Evolutionary conservation across 495 filamentous ascomycete species (phyloP), one percentile per base, ranked within the genome.

Genomic region (Lasiosphaeria miniovina): DNA sequence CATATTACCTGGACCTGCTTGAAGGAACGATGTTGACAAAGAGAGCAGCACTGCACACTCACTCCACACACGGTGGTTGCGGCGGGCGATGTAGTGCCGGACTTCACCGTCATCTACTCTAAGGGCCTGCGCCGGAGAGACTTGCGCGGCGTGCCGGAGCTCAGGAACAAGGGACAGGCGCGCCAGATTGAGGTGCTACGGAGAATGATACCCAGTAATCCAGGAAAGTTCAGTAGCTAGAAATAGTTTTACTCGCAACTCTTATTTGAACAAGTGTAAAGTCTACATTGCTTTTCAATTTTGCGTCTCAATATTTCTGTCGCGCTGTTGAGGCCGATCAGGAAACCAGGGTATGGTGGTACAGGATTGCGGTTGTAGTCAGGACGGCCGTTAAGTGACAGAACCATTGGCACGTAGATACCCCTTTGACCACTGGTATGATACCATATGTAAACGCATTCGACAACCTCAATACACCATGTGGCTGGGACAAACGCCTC

Each of bases 31-130:
- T 33, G 14, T n/a, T 4, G 5, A 54, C 6, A n/a, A 41, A 57
- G 3, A 5, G 5, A 48, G 55, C 64, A 90, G 84, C 68, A 84
- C 78, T 78, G 80, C 70, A 76, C 80, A 59, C 55, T 79, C 58
- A 70, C 82, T 58, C 73, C 82, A 2, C 67, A 77, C 50, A 78
- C 71, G 49, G 69, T 72, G n/a, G 75, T 91, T 31, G 69, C 67
- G 1, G 74, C 80, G 0, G 77, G 77, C 10, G 84, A 86, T 54
- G 67, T 76, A 15, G 41, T 91, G 3, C 80, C 82, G 0, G 88
- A 90, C 60, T 83, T 78, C 59, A 89, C 85, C 0, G 86, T 90
- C 6, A 67, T 90, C 8, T 89, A 83, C 66, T 85, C 86, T 0
- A 78, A 80, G 51, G 81, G 80, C 15, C 68, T 80, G 65, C 71